Base-by-base conservation (phyloP, 2,329 filamentous ascomycete genomes). In the Claviceps maximensis region DNA sequence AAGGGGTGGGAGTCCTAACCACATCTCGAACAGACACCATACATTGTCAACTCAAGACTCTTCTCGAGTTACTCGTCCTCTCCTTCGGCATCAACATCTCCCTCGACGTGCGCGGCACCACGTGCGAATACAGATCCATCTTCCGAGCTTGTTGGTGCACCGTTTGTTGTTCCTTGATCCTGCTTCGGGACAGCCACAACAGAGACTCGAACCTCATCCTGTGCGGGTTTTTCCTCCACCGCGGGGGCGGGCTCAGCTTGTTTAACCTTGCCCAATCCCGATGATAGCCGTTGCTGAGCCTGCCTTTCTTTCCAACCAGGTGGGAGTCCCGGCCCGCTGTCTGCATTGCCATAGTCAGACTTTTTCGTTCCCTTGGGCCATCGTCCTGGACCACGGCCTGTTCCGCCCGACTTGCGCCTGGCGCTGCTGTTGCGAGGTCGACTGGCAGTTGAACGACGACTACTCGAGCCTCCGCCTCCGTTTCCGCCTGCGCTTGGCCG, bases 351-450 rank as follows among this genome's bases (percentile, higher is more conserved):
- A 53, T 84, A 84, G 60, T 84, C 81, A 41, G 77, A 77, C 63
- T 84, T 84, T 65, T 83, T 84, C 0, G 80, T 83, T 5, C 81
- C 81, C 62, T 84, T 84, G 0, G 81, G 81, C 79, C 80, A 84
- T 44, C 81, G 74, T 0, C 81, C 81, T 1, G 81, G 81, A 0
- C 81, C 81, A 50, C 81, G 75, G 2, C 81, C 81, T 1, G 81
- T 84, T 4, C 81, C 80, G 2, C 81, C 80, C 5, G 74, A 71
- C 65, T 79, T 82, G 46, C 78, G 71, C 50, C 77, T 74, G 15
- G 71, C 65, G 55, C 63, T 67, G 49, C 63, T 68, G 52, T 67
- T 67, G 56, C 69, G 73, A n/a, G 70, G 71, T 6, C 71, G 68
- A 15, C 71, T 61, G 3, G 66, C 57, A 4, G 68, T 60, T 15